These are phyloP conservation scores for Aspergillus heteromorphus DNA, from an alignment of 495 filamentous ascomycete species.

Conservation along the genomic window DNA sequence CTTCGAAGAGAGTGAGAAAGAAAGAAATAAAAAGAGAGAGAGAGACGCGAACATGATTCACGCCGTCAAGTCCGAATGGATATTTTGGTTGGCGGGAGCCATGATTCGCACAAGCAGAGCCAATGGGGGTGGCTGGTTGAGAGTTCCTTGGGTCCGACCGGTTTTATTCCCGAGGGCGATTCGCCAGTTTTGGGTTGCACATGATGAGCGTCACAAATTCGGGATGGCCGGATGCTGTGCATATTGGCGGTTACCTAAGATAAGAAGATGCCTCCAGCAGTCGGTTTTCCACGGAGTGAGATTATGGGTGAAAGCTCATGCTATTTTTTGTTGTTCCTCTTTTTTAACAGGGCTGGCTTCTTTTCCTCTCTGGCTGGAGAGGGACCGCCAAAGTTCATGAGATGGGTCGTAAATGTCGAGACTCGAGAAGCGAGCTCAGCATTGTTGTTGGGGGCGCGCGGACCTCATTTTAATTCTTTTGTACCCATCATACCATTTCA, in stretches of 20 bases:
- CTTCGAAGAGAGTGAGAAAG: not conserved
- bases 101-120: constrained; percentile 18
- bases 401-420: too few species aligned
- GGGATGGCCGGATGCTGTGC: constrained; percentile 20
- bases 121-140: constrained; percentile 15
- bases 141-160: constrained; percentile 7
- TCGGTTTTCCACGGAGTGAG: not conserved
- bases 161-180: constrained; percentile 15
- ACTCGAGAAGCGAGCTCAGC: too few species aligned
- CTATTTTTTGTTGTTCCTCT: too few species aligned
- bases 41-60: too few species aligned
- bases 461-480: too few species aligned
- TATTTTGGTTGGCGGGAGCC: not conserved
- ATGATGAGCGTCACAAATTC: constrained; percentile 20
- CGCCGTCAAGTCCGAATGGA: too few species aligned
- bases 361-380: too few species aligned
- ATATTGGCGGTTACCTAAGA: not conserved
- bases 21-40: constrained; percentile 4
- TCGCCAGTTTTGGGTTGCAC: constrained; percentile 16
- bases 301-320: too few species aligned
- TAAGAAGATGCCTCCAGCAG: not conserved
- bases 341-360: too few species aligned
- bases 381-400: too few species aligned
- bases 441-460: too few species aligned
- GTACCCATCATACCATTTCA: too few species aligned